Evolutionary conservation across 768 basidiomycete genomes (phyloP).

Genomic region (Russula sp.): DNA sequence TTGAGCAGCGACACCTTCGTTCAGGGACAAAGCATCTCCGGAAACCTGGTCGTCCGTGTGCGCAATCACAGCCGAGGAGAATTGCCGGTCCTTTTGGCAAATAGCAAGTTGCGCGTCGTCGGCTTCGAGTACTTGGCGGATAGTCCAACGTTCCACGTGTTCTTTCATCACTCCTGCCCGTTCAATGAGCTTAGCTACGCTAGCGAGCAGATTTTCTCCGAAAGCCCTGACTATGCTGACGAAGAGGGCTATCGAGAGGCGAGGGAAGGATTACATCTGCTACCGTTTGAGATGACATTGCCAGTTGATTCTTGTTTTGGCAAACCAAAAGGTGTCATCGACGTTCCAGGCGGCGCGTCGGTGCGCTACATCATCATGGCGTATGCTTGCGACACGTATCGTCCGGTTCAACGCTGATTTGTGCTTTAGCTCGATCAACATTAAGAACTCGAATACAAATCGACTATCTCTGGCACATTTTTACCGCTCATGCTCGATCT

Average conservation of each 20-base stretch:
- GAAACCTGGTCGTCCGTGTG: slow-evolving; percentile 62
- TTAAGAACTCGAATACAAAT: slow-evolving; percentile 56
- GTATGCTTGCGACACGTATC: slow-evolving; percentile 38
- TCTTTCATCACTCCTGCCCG: slow-evolving; percentile 67
- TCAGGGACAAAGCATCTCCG: slow-evolving; percentile 70
- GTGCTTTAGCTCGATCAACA: slow-evolving; percentile 56
- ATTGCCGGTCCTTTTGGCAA: slow-evolving; percentile 56
- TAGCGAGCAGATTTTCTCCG: slow-evolving; percentile 28
- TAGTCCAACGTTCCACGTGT: slow-evolving; percentile 60
- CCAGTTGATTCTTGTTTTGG: slow-evolving; percentile 50
- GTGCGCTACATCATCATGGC: slow-evolving; percentile 78
- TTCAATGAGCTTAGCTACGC: slow-evolving; percentile 46
- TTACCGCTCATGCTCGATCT: slow-evolving; percentile 75
- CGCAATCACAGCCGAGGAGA: slow-evolving; percentile 46
- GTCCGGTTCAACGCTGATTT: background rate
- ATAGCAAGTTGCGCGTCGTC: slow-evolving; percentile 73
- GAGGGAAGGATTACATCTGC: slow-evolving; percentile 55
- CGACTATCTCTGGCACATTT: slow-evolving; percentile 81
- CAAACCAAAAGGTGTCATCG: slow-evolving; percentile 51
- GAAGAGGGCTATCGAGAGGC: slow-evolving; percentile 58
- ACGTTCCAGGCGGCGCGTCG: slow-evolving; percentile 50
- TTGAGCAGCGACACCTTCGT: slow-evolving; percentile 70
- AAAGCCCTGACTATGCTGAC: slow-evolving; percentile 42
- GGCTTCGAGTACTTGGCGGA: slow-evolving; percentile 73
- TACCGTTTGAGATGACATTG: slow-evolving; percentile 71